phyloP scores from a whole-genome alignment of 2,329 filamentous ascomycete genomes.

The Mycosphaerelloides madeirae region DNA sequence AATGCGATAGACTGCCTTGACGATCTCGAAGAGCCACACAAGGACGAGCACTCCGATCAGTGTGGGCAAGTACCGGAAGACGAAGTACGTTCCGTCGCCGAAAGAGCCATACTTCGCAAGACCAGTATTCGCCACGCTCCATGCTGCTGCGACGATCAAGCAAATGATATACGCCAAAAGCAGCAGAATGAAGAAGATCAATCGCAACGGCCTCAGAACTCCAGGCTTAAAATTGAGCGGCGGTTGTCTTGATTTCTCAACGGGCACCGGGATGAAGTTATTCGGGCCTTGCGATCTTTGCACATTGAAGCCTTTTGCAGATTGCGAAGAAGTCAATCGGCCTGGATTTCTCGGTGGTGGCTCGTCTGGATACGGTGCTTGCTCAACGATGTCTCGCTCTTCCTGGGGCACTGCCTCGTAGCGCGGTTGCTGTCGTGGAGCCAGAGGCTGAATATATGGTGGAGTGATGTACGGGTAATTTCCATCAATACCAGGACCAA shows the following conservation, averaged over 20 bases:
- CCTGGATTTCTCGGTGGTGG: slow-evolving; percentile 16
- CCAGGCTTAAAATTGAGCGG: slow-evolving; percentile 64
- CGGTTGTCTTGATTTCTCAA: slow-evolving; percentile 24
- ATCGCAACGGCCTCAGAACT: slow-evolving; percentile 62
- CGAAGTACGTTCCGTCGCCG: slow-evolving; percentile 71
- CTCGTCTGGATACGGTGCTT: slow-evolving; percentile 10
- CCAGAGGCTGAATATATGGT: slow-evolving; percentile 6
- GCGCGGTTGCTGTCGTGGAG: slow-evolving; percentile 10
- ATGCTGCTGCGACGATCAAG: slow-evolving; percentile 68
- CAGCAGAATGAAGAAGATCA: slow-evolving; percentile 56
- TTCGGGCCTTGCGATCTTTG: slow-evolving; percentile 18
- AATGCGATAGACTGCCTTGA: slow-evolving; percentile 68
- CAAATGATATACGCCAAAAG: slow-evolving; percentile 67
- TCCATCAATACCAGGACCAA: slow-evolving; percentile 18
- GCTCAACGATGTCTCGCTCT: slow-evolving; percentile 11
- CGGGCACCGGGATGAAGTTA: slow-evolving; percentile 31
- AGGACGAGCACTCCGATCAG: slow-evolving; percentile 66
- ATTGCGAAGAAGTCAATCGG: slow-evolving; percentile 6
- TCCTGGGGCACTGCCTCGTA: slow-evolving; percentile 21
- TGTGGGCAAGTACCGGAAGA: slow-evolving; percentile 81
- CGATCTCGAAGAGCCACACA: slow-evolving; percentile 71
- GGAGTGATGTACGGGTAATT: slow-evolving; percentile 20
- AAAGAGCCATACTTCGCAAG: slow-evolving; percentile 65
- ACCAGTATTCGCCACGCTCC: slow-evolving; percentile 58
- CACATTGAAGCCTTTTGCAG: not conserved